These are phyloP conservation scores for Phtheirospermum japonicum DNA, from an alignment of 257 asterid genomes.

Conservation along the genomic window DNA sequence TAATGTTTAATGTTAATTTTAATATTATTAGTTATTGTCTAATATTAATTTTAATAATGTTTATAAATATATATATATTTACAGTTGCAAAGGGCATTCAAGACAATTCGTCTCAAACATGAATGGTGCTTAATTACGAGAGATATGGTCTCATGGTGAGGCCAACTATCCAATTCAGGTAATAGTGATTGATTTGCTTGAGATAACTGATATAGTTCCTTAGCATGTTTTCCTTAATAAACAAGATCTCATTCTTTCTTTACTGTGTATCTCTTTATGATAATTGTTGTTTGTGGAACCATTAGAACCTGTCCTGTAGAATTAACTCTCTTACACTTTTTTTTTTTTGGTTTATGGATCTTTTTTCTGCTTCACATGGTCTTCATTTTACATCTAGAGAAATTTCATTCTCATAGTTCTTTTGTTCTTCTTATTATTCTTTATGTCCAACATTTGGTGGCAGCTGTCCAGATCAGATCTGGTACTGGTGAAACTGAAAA, in stretches of 20 bases:
- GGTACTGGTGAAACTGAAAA: too few relatives aligned
- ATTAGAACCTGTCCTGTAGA: not conserved
- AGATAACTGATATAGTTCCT: slow-evolving; percentile 1
- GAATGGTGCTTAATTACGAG: too few relatives aligned
- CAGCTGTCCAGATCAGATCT: slow-evolving; percentile 76
- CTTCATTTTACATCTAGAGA: slow-evolving; percentile 13
- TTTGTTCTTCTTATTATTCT: not conserved
- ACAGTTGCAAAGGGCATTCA: too few relatives aligned
- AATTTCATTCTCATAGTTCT: not conserved
- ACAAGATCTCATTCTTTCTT: not conserved
- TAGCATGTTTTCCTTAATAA: slow-evolving; percentile 10
- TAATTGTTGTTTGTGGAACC: slow-evolving; percentile 5
- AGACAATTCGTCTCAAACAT: too few relatives aligned
- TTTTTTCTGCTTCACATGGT: not conserved
- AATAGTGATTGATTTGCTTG: slow-evolving; percentile 16
- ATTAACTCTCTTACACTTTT: not conserved
- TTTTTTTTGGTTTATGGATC: not conserved
- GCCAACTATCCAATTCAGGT: slow-evolving; percentile 89
- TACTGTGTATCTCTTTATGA: slow-evolving; percentile 3
- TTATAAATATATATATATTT: too few relatives aligned
- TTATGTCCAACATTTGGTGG: slow-evolving; percentile 91
- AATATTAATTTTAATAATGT: too few relatives aligned
- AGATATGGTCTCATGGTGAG: slow-evolving; percentile 94
- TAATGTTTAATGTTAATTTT: too few relatives aligned
- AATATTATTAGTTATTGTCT: too few relatives aligned